These are phyloP conservation scores for Pseudophaeomoniella oleicola DNA, from an alignment of 2,329 filamentous ascomycete genomes.

Conservation along the genomic window DNA sequence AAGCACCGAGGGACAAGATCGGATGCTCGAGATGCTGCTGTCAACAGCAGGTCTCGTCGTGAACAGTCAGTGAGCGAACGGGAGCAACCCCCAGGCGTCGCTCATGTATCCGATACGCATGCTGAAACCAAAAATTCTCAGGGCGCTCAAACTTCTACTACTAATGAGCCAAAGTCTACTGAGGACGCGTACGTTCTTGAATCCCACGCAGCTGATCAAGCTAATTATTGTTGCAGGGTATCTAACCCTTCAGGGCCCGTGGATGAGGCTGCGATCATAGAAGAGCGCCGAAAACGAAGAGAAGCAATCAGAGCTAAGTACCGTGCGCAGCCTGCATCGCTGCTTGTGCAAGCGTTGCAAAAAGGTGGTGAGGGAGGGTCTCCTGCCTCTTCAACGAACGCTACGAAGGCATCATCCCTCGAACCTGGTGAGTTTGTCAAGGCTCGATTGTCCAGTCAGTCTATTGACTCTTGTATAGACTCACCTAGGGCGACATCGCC, in stretches of 20 bases:
- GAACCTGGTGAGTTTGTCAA: conserved; percentile 7
- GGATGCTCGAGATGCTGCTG: conserved; percentile 14
- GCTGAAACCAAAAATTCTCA: conserved; percentile 43
- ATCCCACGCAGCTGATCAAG: background rate
- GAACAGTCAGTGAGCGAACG: conserved; percentile 51
- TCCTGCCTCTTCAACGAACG: conserved; percentile 29
- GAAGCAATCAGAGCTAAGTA: conserved; percentile 78
- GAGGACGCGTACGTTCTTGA: background rate
- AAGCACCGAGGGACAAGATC: conserved; percentile 5
- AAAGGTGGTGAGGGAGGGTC: conserved; percentile 44
- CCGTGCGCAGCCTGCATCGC: conserved; percentile 52
- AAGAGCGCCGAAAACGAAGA: conserved; percentile 68
- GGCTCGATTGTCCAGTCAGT: conserved; percentile 17
- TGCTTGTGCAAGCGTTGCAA: conserved; percentile 61
- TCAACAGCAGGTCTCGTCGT: conserved; percentile 35
- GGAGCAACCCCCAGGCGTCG: conserved; percentile 44
- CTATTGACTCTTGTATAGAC: conserved; percentile 23
- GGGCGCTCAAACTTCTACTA: background rate
- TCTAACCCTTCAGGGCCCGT: background rate
- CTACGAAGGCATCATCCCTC: conserved; percentile 13
- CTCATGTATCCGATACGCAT: conserved; percentile 45
- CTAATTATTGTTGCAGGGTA: too few species aligned
- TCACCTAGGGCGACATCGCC: conserved; percentile 27
- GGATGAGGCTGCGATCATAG: conserved; percentile 72
- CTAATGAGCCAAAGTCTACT: background rate